phyloP scores from a whole-genome alignment of 2,329 filamentous ascomycete species.

The Atkinsonella texensis region DNA sequence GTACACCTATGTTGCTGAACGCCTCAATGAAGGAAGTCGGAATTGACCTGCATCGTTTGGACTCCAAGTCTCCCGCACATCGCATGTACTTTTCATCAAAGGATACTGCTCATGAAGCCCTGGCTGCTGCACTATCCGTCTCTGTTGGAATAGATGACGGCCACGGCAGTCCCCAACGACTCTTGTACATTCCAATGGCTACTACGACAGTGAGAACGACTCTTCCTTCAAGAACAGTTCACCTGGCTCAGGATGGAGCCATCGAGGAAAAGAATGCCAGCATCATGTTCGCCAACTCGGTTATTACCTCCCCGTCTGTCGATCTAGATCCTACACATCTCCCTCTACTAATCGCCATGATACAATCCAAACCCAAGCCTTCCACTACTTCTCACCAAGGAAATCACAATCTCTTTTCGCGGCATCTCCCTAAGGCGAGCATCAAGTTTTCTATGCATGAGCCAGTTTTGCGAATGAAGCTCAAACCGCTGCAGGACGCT shows the following conservation, averaged over 20 bases:
- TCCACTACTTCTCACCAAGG: conserved; percentile 28
- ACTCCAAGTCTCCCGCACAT: conserved; percentile 86
- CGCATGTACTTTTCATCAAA: conserved; percentile 95
- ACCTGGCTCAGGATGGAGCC: conserved; percentile 59
- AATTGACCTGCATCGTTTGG: conserved; percentile 80
- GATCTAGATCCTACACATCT: conserved; percentile 89
- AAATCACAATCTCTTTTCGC: conserved; percentile 64
- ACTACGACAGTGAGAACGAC: conserved; percentile 93
- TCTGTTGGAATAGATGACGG: conserved; percentile 86
- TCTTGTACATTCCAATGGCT: conserved; percentile 93
- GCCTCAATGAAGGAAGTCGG: conserved; percentile 94
- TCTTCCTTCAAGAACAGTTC: conserved; percentile 84
- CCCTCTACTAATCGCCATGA: conserved; percentile 67
- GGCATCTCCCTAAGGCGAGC: conserved; percentile 84
- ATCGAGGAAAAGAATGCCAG: conserved; percentile 84
- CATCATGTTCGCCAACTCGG: conserved; percentile 89
- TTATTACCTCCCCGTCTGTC: conserved; percentile 88
- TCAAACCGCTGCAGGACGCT: conserved; percentile 62
- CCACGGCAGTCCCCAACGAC: conserved; percentile 70
- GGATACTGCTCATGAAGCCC: conserved; percentile 88
- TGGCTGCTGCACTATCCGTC: conserved; percentile 84
- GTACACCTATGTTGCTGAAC: conserved; percentile 67
- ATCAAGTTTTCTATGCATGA: conserved; percentile 97
- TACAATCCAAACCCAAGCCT: conserved; percentile 41
- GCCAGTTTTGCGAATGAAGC: conserved; percentile 78